These are phyloP conservation scores for Lentithecium fluviatile DNA, from an alignment of 495 filamentous ascomycete species.

Conservation along the genomic window DNA sequence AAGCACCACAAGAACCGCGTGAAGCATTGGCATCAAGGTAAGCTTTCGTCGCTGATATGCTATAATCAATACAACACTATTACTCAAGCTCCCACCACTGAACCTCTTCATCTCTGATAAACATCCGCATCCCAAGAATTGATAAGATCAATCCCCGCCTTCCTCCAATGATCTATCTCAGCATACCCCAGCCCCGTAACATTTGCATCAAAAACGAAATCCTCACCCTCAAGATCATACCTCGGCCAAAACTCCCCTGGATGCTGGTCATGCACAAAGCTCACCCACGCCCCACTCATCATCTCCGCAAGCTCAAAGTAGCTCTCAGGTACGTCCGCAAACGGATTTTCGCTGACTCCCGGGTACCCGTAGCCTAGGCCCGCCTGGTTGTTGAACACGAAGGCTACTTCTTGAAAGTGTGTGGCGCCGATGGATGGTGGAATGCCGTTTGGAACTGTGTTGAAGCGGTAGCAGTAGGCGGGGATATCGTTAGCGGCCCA, in stretches of 20 bases:
- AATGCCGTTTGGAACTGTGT: constrained; percentile 49
- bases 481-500: constrained; percentile 49
- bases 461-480: constrained; percentile 65
- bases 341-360: constrained; percentile 44
- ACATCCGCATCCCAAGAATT: constrained; percentile 41
- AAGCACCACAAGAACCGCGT: no score
- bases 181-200: constrained; percentile 45
- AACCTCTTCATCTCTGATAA: constrained; percentile 19
- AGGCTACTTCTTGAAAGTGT: constrained; percentile 63
- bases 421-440: constrained; percentile 46
- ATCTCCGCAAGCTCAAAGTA: constrained; percentile 50
- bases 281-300: constrained; percentile 57
- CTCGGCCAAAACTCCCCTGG: constrained; percentile 49
- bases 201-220: constrained; percentile 54
- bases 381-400: constrained; percentile 59
- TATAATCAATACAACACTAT: no score
- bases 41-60: no score
- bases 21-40: no score
- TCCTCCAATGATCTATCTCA: constrained; percentile 52
- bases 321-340: constrained; percentile 47
- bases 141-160: constrained; percentile 47
- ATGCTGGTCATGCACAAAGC: constrained; percentile 53
- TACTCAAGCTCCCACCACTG: no score
- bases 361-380: constrained; percentile 49
- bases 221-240: constrained; percentile 33